Conservation (phyloP, 2,329 filamentous ascomycete species). For the Fusarium keratoplasticum region DNA sequence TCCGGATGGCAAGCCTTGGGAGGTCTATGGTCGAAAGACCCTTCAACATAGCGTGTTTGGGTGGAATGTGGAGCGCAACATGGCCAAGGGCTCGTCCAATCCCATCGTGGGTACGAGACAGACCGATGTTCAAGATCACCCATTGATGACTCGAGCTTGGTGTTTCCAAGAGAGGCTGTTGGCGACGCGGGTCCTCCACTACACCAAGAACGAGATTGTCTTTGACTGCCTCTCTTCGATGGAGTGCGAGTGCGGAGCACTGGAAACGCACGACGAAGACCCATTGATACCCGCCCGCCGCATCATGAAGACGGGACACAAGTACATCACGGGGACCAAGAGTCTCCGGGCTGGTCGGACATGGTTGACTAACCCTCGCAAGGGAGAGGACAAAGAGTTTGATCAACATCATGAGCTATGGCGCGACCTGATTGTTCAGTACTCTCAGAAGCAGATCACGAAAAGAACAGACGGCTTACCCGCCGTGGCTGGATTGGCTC, state of each 20-base stretch:
- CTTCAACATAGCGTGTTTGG: conserved; percentile 28
- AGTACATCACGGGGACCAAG: conserved; percentile 21
- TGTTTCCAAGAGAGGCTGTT: conserved; percentile 47
- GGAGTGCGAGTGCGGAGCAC: conserved; percentile 42
- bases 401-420: conserved; percentile 34
- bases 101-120: neutral
- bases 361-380: neutral
- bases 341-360: neutral
- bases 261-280: conserved; percentile 31
- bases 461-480: conserved; percentile 36
- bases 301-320: conserved; percentile 39
- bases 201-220: conserved; percentile 41
- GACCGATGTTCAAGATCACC: conserved; percentile 20
- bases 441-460: conserved; percentile 39
- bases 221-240: conserved; percentile 41
- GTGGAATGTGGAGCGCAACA: conserved; percentile 4
- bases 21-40: conserved; percentile 27
- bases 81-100: conserved; percentile 18
- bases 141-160: conserved; percentile 44
- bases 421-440: conserved; percentile 40
- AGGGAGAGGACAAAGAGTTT: conserved; percentile 13
- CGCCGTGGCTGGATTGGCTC: conserved; percentile 41
- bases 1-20: conserved; percentile 16
- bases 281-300: conserved; percentile 27
- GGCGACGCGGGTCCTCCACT: conserved; percentile 44